Evolutionary conservation across 2,329 filamentous ascomycete genomes (phyloP).

Genomic region (Cladosporium sp.): DNA sequence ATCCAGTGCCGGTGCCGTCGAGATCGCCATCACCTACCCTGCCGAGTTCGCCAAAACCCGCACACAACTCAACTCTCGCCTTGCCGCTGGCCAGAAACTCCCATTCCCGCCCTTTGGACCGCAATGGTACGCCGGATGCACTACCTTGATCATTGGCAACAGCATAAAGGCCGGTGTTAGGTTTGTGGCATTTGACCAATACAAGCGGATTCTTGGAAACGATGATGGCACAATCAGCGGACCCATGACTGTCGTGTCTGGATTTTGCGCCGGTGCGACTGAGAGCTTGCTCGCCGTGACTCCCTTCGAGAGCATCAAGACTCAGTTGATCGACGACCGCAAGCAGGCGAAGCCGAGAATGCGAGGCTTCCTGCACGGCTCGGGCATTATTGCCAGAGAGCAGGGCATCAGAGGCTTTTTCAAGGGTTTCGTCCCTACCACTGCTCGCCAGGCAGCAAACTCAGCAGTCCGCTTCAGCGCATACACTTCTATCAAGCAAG

Average conservation of each 20-base stretch:
- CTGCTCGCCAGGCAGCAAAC: constrained; percentile 90
- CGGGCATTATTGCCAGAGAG: constrained; percentile 79
- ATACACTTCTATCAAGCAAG: constrained; percentile 89
- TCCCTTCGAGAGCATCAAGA: constrained; percentile 97
- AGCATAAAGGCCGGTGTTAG: constrained; percentile 93
- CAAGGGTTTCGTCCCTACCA: constrained; percentile 93
- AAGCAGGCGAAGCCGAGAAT: constrained; percentile 81
- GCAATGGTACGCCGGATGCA: constrained; percentile 98
- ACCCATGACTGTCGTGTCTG: constrained; percentile 83
- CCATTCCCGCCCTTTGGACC: constrained; percentile 90
- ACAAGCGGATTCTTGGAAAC: constrained; percentile 78
- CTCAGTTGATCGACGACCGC: constrained; percentile 93
- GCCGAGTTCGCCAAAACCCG: constrained; percentile 96
- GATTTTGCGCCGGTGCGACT: constrained; percentile 90
- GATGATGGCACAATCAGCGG: constrained; percentile 83
- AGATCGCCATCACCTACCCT: constrained; percentile 94
- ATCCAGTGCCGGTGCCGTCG: constrained; percentile 86
- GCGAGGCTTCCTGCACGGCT: constrained; percentile 86
- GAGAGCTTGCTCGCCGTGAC: constrained; percentile 92
- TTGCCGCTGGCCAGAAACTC: constrained; percentile 78
- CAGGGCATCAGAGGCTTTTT: constrained; percentile 89
- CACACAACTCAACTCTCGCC: constrained; percentile 81
- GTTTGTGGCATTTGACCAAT: constrained; percentile 95
- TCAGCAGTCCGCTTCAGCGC: constrained; percentile 85
- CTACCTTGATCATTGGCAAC: constrained; percentile 93